These are phyloP conservation scores for Cynara cardunculus DNA, from an alignment of 129 eudicot genomes.

Conservation along the genomic window DNA sequence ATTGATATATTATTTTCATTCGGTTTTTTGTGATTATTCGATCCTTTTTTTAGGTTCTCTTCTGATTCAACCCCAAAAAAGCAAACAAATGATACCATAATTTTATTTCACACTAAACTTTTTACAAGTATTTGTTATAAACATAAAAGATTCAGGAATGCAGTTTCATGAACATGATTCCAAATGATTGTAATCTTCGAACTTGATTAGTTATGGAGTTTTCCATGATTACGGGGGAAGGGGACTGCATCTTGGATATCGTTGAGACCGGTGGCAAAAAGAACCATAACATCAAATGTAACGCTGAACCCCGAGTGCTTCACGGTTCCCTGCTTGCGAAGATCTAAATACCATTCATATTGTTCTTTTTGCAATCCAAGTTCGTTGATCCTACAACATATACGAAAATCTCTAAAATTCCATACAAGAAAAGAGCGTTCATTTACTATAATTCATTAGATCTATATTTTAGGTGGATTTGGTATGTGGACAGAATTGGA, in stretches of 20 bases:
- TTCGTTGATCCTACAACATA: slow-evolving; percentile 59
- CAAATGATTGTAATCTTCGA: background rate
- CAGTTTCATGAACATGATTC: slow-evolving; percentile 19
- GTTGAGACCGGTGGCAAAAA: slow-evolving; percentile 72
- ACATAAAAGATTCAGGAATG: slow-evolving; percentile 6
- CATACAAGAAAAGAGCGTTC: background rate
- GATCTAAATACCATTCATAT: slow-evolving; percentile 82
- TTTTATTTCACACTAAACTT: slow-evolving; percentile 5
- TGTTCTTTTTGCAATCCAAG: slow-evolving; percentile 52
- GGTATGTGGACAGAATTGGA: background rate
- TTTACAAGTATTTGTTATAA: slow-evolving; percentile 24
- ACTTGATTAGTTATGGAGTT: slow-evolving; percentile 41
- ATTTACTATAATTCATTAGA: background rate
- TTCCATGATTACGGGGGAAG: slow-evolving; percentile 72
- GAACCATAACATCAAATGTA: slow-evolving; percentile 62
- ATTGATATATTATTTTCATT: too few relatives aligned
- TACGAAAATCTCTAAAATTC: background rate
- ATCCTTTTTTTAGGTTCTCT: too few relatives aligned
- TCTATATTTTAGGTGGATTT: background rate
- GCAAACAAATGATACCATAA: background rate
- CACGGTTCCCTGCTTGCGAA: slow-evolving; percentile 71
- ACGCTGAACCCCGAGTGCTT: slow-evolving; percentile 68
- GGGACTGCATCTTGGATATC: slow-evolving; percentile 76
- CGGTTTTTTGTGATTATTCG: too few relatives aligned
- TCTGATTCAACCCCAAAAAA: background rate